phyloP scores from a whole-genome alignment of 1,284 basidiomycete species.

The Chiua sp. region DNA sequence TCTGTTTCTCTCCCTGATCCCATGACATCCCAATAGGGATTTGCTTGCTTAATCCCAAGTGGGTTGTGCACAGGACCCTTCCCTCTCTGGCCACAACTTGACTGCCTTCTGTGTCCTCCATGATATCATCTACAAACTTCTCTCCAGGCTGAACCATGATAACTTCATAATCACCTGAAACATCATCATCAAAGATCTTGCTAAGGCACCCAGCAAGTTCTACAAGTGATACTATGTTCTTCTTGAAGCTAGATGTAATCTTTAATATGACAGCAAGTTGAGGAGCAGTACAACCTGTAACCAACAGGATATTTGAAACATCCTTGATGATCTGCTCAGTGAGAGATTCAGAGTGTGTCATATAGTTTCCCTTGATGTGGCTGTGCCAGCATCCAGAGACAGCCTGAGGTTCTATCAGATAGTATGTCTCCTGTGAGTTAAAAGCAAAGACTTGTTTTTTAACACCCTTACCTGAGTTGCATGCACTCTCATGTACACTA shows the following conservation, averaged over 20 bases:
- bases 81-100: not conserved
- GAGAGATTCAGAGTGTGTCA: not conserved
- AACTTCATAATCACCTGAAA: slow-evolving; percentile 29
- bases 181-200: slow-evolving; percentile 26
- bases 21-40: slow-evolving; percentile 15
- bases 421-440: slow-evolving; percentile 1
- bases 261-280: slow-evolving; percentile 12
- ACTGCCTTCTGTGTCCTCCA: slow-evolving; percentile 27
- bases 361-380: slow-evolving; percentile 1
- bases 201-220: slow-evolving; percentile 20
- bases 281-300: slow-evolving; percentile 18
- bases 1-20: slow-evolving; percentile 21
- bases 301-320: slow-evolving; percentile 19
- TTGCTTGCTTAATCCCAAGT: slow-evolving; percentile 27
- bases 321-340: slow-evolving; percentile 4
- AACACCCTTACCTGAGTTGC: slow-evolving; percentile 8
- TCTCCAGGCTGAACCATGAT: slow-evolving; percentile 16
- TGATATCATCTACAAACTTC: slow-evolving; percentile 15
- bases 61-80: slow-evolving; percentile 27
- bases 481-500: slow-evolving; percentile 14
- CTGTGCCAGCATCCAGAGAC: slow-evolving; percentile 14
- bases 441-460: not conserved
- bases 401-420: slow-evolving; percentile 10
- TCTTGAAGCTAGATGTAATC: slow-evolving; percentile 17
- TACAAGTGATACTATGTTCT: slow-evolving; percentile 22